These are phyloP conservation scores for Croton laevigatus DNA, from an alignment of 441 rosid species.

Conservation along the genomic window DNA sequence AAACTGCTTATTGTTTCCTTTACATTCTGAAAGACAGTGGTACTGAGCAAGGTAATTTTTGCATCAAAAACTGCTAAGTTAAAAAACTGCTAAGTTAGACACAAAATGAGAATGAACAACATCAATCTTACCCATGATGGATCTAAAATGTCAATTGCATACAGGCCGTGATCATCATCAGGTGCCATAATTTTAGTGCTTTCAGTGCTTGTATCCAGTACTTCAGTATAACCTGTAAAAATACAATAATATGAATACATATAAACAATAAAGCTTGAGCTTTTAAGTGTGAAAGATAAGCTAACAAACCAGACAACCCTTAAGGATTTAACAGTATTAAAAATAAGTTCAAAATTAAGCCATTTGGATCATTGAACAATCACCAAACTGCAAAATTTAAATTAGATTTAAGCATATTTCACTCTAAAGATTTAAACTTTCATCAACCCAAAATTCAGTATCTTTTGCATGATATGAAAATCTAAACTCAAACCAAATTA, in stretches of 20 bases:
- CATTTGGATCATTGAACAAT: neutral
- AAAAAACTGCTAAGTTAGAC: neutral
- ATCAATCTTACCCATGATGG: constrained; percentile 60
- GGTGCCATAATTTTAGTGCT: constrained; percentile 50
- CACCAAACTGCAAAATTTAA: neutral
- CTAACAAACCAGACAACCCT: neutral
- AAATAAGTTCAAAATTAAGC: neutral
- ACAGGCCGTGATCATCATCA: constrained; percentile 80
- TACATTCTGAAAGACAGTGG: too few relatives aligned
- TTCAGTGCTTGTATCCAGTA: constrained; percentile 55
- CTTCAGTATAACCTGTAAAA: constrained; percentile 67
- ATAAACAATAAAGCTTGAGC: too few relatives aligned
- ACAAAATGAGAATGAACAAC: neutral
- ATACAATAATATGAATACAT: too few relatives aligned
- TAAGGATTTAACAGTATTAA: neutral
- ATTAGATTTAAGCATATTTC: neutral
- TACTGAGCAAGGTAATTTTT: too few relatives aligned
- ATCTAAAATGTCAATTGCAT: constrained; percentile 77
- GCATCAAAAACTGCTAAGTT: neutral
- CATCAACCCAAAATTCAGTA: neutral
- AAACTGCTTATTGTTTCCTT: too few relatives aligned
- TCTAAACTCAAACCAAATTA: neutral
- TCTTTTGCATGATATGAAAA: neutral
- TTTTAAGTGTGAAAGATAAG: neutral
- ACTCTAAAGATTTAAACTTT: constrained; percentile 23